These are phyloP conservation scores for Chaetomium sp. DNA, from an alignment of 2,329 filamentous ascomycete species.

Conservation along the genomic window DNA sequence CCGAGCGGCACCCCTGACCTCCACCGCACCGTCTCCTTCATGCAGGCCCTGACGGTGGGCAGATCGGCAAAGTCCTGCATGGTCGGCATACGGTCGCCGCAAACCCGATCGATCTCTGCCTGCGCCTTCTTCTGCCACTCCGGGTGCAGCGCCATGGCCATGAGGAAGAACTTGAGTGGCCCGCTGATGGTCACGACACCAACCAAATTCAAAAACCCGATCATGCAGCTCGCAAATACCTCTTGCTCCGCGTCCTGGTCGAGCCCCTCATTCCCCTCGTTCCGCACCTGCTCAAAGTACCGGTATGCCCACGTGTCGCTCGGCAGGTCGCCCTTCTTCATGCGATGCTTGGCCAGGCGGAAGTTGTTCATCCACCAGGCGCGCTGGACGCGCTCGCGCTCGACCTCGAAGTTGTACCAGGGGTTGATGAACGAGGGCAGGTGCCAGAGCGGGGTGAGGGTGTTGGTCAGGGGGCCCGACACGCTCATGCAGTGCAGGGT, in stretches of 20 bases:
- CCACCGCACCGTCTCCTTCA: slow-evolving; percentile 63
- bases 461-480: slow-evolving; percentile 55
- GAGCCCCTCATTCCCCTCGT: slow-evolving; percentile 45
- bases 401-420: slow-evolving; percentile 51
- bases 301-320: slow-evolving; percentile 51
- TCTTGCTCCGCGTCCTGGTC: slow-evolving; percentile 49
- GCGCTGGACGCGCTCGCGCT: slow-evolving; percentile 48
- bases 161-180: slow-evolving; percentile 54
- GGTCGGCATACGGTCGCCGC: slow-evolving; percentile 55
- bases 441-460: slow-evolving; percentile 52
- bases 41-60: slow-evolving; percentile 56
- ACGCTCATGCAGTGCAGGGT: slow-evolving; percentile 56
- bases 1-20: slow-evolving; percentile 57
- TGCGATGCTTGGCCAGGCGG: slow-evolving; percentile 46
- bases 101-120: slow-evolving; percentile 59
- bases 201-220: slow-evolving; percentile 55
- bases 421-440: slow-evolving; percentile 49
- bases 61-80: slow-evolving; percentile 53
- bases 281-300: slow-evolving; percentile 50
- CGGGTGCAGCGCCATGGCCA: slow-evolving; percentile 56
- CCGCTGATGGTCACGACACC: slow-evolving; percentile 54
- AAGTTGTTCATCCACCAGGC: slow-evolving; percentile 51
- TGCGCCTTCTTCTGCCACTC: slow-evolving; percentile 57
- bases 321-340: slow-evolving; percentile 45
- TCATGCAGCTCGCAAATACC: slow-evolving; percentile 53